phyloP scores from a whole-genome alignment of 257 asterid genomes.

The Haberlea rhodopensis region DNA sequence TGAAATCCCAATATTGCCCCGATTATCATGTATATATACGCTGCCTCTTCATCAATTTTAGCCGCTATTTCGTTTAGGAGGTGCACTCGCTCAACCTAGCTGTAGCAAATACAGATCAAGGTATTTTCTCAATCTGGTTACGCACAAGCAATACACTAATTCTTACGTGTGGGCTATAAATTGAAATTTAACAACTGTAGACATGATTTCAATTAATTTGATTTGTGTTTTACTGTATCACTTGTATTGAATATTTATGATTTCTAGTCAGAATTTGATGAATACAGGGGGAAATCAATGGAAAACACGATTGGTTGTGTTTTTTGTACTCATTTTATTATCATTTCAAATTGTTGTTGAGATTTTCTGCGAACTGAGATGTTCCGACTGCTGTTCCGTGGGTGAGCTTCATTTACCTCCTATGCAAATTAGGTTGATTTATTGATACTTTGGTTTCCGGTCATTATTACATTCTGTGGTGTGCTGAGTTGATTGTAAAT shows the following conservation, averaged over 20 bases:
- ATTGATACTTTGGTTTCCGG: slow-evolving; percentile 4
- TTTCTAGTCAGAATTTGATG: neutral
- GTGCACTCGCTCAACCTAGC: slow-evolving; percentile 13
- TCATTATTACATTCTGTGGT: neutral
- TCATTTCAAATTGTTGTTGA: neutral
- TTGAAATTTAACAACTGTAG: neutral
- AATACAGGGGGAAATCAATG: neutral
- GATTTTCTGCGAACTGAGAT: slow-evolving; percentile 9
- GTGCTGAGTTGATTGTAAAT: neutral
- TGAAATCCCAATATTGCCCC: neutral
- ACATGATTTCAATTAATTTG: slow-evolving; percentile 13
- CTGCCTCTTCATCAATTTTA: too few relatives aligned
- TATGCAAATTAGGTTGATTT: slow-evolving; percentile 16
- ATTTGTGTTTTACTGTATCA: too few relatives aligned
- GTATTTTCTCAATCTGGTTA: slow-evolving; percentile 14
- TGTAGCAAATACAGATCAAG: neutral
- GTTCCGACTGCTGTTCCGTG: neutral
- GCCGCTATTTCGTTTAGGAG: neutral
- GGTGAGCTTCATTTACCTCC: neutral
- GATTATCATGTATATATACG: neutral
- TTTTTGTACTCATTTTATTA: neutral
- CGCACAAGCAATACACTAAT: neutral
- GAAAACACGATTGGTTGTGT: neutral
- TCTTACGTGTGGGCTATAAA: neutral
- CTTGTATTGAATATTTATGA: slow-evolving; percentile 6